phyloP scores from a whole-genome alignment of 176 grass and related monocot genomes.

The Rhynchospora breviuscula region DNA sequence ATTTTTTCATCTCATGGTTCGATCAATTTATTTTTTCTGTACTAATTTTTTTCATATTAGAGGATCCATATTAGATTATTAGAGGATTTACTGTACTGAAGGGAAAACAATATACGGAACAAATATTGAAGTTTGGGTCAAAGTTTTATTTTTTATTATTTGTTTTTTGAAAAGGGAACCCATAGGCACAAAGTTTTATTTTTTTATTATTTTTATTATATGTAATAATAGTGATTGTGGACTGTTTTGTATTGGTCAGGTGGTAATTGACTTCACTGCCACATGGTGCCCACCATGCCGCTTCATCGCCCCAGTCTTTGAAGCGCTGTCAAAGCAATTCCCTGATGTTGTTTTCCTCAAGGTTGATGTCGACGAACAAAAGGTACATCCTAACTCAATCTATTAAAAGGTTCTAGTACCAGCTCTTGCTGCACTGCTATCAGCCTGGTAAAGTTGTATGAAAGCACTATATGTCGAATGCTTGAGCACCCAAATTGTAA shows the following conservation, averaged over 20 bases:
- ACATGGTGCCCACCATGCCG: constrained; percentile 48
- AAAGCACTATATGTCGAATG: not conserved
- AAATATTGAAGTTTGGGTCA: not conserved
- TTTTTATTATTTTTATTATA: not conserved
- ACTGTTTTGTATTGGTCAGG: not conserved
- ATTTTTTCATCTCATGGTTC: too few species aligned
- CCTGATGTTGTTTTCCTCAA: constrained; percentile 28
- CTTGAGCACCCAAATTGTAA: too few species aligned
- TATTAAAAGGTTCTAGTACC: not conserved
- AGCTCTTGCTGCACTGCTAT: not conserved
- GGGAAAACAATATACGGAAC: not conserved
- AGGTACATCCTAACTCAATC: constrained; percentile 14
- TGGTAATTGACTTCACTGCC: constrained; percentile 47
- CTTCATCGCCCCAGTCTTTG: constrained; percentile 23
- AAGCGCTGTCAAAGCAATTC: constrained; percentile 17
- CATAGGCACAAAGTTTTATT: not conserved
- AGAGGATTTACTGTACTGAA: too few species aligned
- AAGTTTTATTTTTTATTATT: not conserved
- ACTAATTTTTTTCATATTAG: too few species aligned
- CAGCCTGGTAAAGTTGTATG: not conserved
- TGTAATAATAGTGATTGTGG: not conserved
- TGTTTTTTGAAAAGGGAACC: too few species aligned
- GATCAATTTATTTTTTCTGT: too few species aligned
- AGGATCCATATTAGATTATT: too few species aligned
- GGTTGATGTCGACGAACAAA: constrained; percentile 39